Conservation (phyloP, 1,139 yeast genomes). For the Trichomonascaceae sp. region DNA sequence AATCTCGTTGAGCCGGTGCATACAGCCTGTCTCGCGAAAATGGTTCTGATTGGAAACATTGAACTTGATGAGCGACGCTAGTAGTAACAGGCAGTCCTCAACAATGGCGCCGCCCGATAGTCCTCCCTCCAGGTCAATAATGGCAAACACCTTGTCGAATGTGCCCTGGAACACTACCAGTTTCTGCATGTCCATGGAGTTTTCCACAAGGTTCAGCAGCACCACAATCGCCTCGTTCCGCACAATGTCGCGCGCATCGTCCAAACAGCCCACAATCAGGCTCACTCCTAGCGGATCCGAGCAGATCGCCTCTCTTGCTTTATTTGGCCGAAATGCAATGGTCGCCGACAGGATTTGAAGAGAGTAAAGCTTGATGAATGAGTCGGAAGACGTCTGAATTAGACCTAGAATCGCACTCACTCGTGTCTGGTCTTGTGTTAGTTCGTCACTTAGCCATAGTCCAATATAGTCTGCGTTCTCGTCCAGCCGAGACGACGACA, state of each 20-base stretch:
- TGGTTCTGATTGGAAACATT: conserved; percentile 85
- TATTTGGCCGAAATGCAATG: conserved; percentile 58
- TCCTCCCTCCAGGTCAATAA: conserved; percentile 82
- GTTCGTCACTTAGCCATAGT: conserved; percentile 89
- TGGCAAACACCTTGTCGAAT: conserved; percentile 64
- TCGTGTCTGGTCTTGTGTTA: conserved; percentile 48
- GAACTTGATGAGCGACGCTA: conserved; percentile 60
- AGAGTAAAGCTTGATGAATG: conserved; percentile 67
- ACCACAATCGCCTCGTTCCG: conserved; percentile 72
- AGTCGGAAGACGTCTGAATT: conserved; percentile 41
- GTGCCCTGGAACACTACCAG: conserved; percentile 91
- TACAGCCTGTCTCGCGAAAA: conserved; percentile 74
- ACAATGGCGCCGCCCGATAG: conserved; percentile 87
- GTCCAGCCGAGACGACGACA: background rate
- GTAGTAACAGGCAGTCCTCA: conserved; percentile 72
- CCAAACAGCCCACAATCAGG: conserved; percentile 52
- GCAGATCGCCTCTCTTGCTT: conserved; percentile 64
- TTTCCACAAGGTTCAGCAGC: conserved; percentile 70
- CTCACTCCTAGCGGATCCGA: conserved; percentile 72
- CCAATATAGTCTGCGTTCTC: conserved; percentile 50
- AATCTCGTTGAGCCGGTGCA: conserved; percentile 14
- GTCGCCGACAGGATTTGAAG: conserved; percentile 78
- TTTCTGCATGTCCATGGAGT: conserved; percentile 79
- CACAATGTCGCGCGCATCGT: conserved; percentile 74
- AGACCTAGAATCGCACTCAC: conserved; percentile 47